Evolutionary conservation across 176 grass and related monocot species (phyloP).

Genomic region (Alloteropsis semialata): DNA sequence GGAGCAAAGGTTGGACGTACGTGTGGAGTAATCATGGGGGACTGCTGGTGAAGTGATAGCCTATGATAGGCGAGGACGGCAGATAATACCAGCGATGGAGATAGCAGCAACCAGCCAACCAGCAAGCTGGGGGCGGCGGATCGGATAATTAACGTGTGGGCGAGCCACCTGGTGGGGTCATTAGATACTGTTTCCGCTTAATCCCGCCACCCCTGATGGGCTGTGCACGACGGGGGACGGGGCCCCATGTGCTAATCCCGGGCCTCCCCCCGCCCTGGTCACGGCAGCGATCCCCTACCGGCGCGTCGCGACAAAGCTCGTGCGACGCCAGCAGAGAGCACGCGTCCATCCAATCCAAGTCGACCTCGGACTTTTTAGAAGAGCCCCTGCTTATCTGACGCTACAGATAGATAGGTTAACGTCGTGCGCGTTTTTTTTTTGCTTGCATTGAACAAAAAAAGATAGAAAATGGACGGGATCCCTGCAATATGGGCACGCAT

Average conservation of each 20-base stretch:
- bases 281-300: neutral
- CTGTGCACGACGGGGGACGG: neutral
- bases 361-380: neutral
- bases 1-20: neutral
- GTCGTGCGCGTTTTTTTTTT: neutral
- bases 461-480: neutral
- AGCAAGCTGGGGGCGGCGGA: no score
- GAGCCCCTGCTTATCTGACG: neutral
- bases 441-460: neutral
- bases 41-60: neutral
- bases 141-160: neutral
- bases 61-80: neutral
- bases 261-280: neutral
- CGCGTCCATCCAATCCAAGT: neutral
- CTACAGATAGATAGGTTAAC: neutral
- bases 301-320: neutral
- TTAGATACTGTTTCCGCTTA: neutral
- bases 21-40: slow-evolving; percentile 28
- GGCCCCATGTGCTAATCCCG: neutral
- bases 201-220: neutral
- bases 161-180: neutral
- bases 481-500: neutral
- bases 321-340: neutral
- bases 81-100: neutral
- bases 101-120: no score